phyloP scores from a whole-genome alignment of 441 rosid genomes.

The Metrosideros polymorpha region DNA sequence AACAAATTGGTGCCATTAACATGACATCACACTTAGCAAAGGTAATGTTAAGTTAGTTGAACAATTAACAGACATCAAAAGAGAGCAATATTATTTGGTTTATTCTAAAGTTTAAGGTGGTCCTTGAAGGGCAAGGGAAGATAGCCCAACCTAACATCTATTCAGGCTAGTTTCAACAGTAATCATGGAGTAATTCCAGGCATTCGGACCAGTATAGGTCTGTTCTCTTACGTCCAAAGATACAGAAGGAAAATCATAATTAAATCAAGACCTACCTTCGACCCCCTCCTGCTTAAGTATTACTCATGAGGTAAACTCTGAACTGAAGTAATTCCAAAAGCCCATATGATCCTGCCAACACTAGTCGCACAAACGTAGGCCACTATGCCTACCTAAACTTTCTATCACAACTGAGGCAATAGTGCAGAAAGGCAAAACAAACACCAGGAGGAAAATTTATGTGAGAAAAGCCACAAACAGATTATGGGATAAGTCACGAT shows the following conservation, averaged over 20 bases:
- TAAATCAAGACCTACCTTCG: conserved; percentile 55
- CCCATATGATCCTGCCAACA: neutral
- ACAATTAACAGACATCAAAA: neutral
- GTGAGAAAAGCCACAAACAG: neutral
- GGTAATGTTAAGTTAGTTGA: neutral
- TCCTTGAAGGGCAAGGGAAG: neutral
- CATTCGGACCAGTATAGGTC: neutral
- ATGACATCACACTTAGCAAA: neutral
- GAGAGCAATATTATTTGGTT: neutral
- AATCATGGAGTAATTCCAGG: neutral
- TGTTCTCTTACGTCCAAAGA: neutral
- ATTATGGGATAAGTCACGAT: neutral
- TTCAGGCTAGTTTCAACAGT: neutral
- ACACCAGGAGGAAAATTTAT: neutral
- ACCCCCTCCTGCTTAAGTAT: conserved; percentile 97
- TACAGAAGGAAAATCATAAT: neutral
- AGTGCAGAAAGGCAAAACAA: neutral
- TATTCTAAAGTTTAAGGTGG: neutral
- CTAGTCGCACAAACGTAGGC: neutral
- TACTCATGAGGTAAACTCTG: too few species aligned
- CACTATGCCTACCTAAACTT: neutral
- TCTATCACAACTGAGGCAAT: neutral
- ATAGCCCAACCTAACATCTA: neutral
- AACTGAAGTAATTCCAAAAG: neutral
- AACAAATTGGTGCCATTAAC: neutral